These are phyloP conservation scores for Lentinula detonsa DNA, from an alignment of 768 basidiomycete species.

Conservation along the genomic window DNA sequence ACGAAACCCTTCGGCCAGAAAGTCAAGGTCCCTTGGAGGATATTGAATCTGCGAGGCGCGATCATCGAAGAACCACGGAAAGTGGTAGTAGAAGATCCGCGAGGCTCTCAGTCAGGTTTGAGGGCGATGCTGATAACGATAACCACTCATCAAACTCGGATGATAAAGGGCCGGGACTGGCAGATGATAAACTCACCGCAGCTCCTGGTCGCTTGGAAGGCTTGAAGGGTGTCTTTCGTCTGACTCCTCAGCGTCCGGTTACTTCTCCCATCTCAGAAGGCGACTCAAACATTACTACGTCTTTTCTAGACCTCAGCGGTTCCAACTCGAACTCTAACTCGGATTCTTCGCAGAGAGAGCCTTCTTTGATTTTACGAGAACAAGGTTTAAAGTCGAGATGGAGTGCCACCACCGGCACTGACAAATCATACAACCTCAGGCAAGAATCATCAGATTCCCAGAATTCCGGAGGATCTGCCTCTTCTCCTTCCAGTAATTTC, in stretches of 20 bases:
- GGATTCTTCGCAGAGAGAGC: slow-evolving; percentile 11
- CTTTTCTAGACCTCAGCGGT: slow-evolving; percentile 33
- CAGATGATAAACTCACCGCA: slow-evolving; percentile 10
- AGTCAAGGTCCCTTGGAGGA: slow-evolving; percentile 14
- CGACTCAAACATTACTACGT: slow-evolving; percentile 14
- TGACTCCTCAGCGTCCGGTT: slow-evolving; percentile 17
- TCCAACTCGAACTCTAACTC: slow-evolving; percentile 20
- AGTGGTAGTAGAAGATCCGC: slow-evolving; percentile 4
- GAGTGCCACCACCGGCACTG: slow-evolving; percentile 31
- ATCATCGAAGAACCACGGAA: not conserved
- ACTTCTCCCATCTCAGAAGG: slow-evolving; percentile 11
- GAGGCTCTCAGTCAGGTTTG: slow-evolving; percentile 14
- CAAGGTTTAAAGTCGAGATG: slow-evolving; percentile 27
- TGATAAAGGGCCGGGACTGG: slow-evolving; percentile 9
- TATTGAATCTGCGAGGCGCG: slow-evolving; percentile 28
- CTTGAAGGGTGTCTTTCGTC: slow-evolving; percentile 13
- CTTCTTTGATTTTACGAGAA: slow-evolving; percentile 1
- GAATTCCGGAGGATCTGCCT: slow-evolving; percentile 13
- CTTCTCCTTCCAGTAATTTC: slow-evolving; percentile 20
- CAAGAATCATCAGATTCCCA: slow-evolving; percentile 11
- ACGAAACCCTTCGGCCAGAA: slow-evolving; percentile 6
- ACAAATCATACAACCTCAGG: slow-evolving; percentile 16
- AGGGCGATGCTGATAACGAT: slow-evolving; percentile 2
- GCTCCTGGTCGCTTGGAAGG: not conserved
- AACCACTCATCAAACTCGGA: not conserved